Percentiles rank a stretch among this genome's conserved stretches.
Evolutionary conservation across 495 filamentous ascomycete genomes (phyloP).

Genomic region (Apodospora peruviana): DNA sequence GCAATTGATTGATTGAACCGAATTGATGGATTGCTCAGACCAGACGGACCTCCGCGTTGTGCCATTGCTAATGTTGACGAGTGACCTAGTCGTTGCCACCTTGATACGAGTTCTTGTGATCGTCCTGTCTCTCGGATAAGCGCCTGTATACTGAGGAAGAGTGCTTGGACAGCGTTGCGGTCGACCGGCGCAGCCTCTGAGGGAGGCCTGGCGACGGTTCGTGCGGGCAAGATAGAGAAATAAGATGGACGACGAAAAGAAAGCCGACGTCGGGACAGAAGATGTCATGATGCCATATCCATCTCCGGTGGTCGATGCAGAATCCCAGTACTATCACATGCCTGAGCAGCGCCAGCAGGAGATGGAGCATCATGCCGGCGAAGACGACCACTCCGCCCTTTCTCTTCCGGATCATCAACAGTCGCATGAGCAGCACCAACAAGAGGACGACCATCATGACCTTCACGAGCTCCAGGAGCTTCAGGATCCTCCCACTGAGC

Average conservation of each 20-base stretch:
- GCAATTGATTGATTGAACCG: slow-evolving; percentile 13
- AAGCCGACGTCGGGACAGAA: slow-evolving; percentile 9
- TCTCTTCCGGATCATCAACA: slow-evolving; percentile 14
- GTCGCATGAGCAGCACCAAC: slow-evolving; percentile 9
- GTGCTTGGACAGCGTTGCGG: no score
- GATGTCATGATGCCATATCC: slow-evolving; percentile 21
- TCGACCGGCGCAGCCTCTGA: not conserved
- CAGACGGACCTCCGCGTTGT: no score
- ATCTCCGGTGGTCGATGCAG: slow-evolving; percentile 21
- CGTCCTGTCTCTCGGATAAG: no score
- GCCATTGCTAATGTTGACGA: slow-evolving; percentile 14
- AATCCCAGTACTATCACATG: slow-evolving; percentile 24
- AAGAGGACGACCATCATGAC: slow-evolving; percentile 18
- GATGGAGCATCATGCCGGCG: slow-evolving; percentile 13
- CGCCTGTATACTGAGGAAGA: no score
- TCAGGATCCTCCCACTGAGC: slow-evolving; percentile 22
- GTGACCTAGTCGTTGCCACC: slow-evolving; percentile 3
- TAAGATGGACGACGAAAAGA: slow-evolving; percentile 25
- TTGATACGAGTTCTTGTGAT: not conserved
- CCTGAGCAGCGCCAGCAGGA: slow-evolving; percentile 14
- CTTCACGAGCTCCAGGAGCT: slow-evolving; percentile 23
- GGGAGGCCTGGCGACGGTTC: not conserved
- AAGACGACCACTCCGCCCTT: slow-evolving; percentile 5
- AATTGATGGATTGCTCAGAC: not conserved
- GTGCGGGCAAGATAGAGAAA: no score